Evolutionary conservation across 257 asterid species (phyloP).

Genomic region (Leptodermis oblonga): DNA sequence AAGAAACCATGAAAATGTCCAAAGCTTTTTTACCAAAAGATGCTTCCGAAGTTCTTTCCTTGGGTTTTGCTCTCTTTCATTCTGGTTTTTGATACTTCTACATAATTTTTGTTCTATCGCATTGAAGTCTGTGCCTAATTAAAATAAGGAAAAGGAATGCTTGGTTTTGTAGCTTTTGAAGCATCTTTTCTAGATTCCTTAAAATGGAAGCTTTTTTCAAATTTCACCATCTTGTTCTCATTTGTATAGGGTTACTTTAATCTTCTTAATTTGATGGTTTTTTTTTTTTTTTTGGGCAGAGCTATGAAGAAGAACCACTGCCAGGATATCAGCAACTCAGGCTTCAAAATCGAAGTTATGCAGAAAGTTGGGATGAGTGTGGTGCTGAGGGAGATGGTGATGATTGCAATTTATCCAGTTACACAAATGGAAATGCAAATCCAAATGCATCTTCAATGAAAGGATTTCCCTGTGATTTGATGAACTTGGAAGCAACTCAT

Average conservation of each 20-base stretch:
- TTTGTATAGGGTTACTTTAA: too few relatives aligned
- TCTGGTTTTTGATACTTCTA: background rate
- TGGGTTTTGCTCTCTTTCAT: background rate
- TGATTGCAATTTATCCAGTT: constrained; percentile 38
- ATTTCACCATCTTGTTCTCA: background rate
- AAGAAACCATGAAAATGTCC: too few relatives aligned
- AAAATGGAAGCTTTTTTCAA: constrained; percentile 9
- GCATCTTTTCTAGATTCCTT: background rate
- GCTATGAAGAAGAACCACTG: constrained; percentile 72
- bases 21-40: background rate
- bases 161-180: background rate
- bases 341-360: constrained; percentile 40
- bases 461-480: constrained; percentile 23
- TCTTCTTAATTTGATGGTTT: background rate
- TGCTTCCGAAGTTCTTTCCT: background rate
- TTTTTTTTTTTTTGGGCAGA: constrained; percentile 35
- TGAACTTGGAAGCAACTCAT: constrained; percentile 36
- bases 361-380: constrained; percentile 56
- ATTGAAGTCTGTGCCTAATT: constrained; percentile 1
- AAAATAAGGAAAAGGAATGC: background rate
- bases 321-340: constrained; percentile 55
- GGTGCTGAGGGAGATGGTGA: constrained; percentile 31
- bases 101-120: background rate
- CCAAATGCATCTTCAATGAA: constrained; percentile 46
- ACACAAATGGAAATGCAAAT: constrained; percentile 46